Base-by-base conservation (phyloP, 2,329 filamentous ascomycete species). In the Verticillium albo-atrum region DNA sequence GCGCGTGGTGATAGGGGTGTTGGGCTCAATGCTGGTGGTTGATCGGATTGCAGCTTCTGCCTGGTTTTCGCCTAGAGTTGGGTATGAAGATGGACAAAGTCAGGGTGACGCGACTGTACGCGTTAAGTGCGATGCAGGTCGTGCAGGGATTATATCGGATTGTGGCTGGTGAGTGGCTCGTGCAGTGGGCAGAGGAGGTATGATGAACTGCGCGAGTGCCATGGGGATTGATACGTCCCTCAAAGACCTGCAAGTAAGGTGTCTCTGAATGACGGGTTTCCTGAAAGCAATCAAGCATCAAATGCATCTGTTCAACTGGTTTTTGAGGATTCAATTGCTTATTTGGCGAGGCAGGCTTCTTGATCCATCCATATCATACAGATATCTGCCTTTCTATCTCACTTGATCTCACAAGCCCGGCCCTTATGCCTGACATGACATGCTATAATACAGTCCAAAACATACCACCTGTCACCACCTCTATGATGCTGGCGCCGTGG, bases 401-500 rank as follows among this genome's bases (percentile, higher is more conserved):
- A 47, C 42, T 47, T 47, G n/a, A 47, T 47, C n/a, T 47, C 20
- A 23, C 42, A 47, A 23, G 42, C 42, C 42, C 25, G 20, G 42
- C 20, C 7, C 42, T 47, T 47, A 47, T 25, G 42, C 42, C 42
- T 47, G 42, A 23, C 42, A 47, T 47, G 42, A 23, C 20, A 47
- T 23, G 42, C 42, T 47, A 47, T 47, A 47, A 47, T 47, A 47
- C 42, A 47, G 42, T 47, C 42, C n/a, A 12, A 23, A 47, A 20
- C 10, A n/a, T 47, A 7, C 42, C 6, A 3, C 17, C 20, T 47
- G 9, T 7, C 17, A 15, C 15, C 34, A 47, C 20, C 27, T 53
- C 51, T 53, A 53, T 47, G 42, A 61, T 28, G 58, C 52, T 32
- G 64, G 63, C 32, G 71, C 70, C 61, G 77, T 68, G 57, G 71